Evolutionary conservation across 176 grass and related monocot genomes (phyloP).

Genomic region (Areca catechu): DNA sequence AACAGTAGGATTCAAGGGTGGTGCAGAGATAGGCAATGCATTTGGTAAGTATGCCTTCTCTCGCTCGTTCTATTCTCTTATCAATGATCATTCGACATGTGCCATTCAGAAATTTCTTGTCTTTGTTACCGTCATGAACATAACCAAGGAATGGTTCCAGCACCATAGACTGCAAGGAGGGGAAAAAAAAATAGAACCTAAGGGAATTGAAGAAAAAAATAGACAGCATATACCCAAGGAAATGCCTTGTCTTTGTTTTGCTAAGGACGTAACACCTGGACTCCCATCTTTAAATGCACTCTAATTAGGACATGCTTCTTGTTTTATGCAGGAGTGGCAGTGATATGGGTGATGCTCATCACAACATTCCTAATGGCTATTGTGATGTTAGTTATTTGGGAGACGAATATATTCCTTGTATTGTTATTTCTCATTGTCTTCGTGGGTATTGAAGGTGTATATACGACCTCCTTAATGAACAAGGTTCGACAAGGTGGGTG

Average conservation of each 20-base stretch:
- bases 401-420: slow-evolving; percentile 24
- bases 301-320: neutral
- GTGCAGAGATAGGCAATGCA: slow-evolving; percentile 71
- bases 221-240: too few species aligned
- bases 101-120: too few species aligned
- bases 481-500: slow-evolving; percentile 66
- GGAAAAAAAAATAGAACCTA: too few species aligned
- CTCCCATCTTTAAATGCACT: neutral
- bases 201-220: too few species aligned
- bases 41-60: slow-evolving; percentile 33
- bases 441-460: slow-evolving; percentile 35
- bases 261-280: too few species aligned
- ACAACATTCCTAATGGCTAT: slow-evolving; percentile 52
- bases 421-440: slow-evolving; percentile 32
- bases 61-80: too few species aligned
- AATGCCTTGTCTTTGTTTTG: too few species aligned
- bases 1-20: slow-evolving; percentile 59
- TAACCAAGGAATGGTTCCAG: too few species aligned
- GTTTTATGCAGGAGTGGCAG: slow-evolving; percentile 45
- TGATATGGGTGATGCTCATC: slow-evolving; percentile 94
- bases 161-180: too few species aligned
- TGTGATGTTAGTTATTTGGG: slow-evolving; percentile 68
- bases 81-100: too few species aligned
- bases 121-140: too few species aligned
- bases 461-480: slow-evolving; percentile 63